Conservation (phyloP, 345 rosid genomes). For the Turnera subulata region DNA sequence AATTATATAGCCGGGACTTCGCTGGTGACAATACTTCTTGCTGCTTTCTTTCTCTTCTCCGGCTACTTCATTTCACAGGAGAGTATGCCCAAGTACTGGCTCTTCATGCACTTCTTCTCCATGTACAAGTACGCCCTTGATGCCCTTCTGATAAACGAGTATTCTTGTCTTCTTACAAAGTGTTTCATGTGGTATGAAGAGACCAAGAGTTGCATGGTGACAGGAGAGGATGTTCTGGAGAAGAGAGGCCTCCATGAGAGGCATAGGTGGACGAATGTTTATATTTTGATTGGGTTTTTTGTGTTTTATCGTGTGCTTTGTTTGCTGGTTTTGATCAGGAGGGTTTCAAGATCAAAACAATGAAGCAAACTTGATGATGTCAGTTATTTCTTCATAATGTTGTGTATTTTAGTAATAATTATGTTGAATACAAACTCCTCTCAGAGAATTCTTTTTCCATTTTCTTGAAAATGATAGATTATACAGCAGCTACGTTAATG, state of each 20-base stretch:
- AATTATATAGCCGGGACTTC: conserved; percentile 90
- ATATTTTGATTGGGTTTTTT: conserved; percentile 75
- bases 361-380: too few relatives aligned
- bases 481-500: too few relatives aligned
- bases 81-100: conserved; percentile 84
- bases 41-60: conserved; percentile 80
- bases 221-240: conserved; percentile 65
- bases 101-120: conserved; percentile 86
- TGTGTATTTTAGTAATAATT: too few relatives aligned
- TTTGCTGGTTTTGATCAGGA: conserved; percentile 60
- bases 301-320: conserved; percentile 76
- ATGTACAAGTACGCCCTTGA: conserved; percentile 95
- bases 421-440: too few relatives aligned
- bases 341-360: conserved; percentile 65
- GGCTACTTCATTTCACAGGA: conserved; percentile 85
- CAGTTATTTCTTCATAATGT: too few relatives aligned
- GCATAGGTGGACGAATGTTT: conserved; percentile 70
- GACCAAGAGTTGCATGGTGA: conserved; percentile 50
- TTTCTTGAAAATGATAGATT: too few relatives aligned
- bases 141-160: conserved; percentile 81
- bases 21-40: conserved; percentile 62
- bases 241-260: conserved; percentile 60
- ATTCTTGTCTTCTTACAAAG: conserved; percentile 59
- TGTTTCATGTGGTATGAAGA: conserved; percentile 67
- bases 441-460: too few relatives aligned